Evolutionary conservation across 1,139 yeast species (phyloP), one percentile per base, ranked within the genome.

Genomic region (Diutina rugosa): DNA sequence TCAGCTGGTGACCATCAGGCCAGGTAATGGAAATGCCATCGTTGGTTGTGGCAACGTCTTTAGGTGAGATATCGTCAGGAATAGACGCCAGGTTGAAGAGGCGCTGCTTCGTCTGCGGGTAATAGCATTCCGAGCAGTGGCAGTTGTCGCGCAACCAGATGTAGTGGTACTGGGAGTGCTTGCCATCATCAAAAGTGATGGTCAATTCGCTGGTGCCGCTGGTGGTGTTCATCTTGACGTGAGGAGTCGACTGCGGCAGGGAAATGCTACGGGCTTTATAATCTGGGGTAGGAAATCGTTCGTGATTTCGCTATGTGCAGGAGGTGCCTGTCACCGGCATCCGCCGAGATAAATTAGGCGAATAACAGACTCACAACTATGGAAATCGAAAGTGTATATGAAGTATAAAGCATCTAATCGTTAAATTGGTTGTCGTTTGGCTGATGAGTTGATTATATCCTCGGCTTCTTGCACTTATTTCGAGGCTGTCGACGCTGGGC

Each of bases 101-200:
- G 54, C 91, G 69, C 67, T 86, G 93, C 62, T 81, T 82, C 30
- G 91, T 86, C 56, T 72, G 67, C 2, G 77, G 72, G 63, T 81
- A 85, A 68, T 76, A 82, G 67, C 90, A 84, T 30, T 73, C 63
- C n/a, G 71, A 68, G 62, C 90, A 84, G 58, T 79, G 87, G 64
- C 91, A 86, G 63, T 81, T 79, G 66, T 86, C 93, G 56, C 91
- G 72, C 38, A 86, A 72, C 90, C 90, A 85, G 57, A 85, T 73
- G 66, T 77, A 68, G 66, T 83, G 86, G 65, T 62, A 76, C 21
- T 53, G 14, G 30, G 67, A 60, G 10, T 47, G 14, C 14, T 35
- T 35, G n/a, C 41, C 41, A 35, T 35, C 41, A n/a, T 12, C n/a
- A n/a, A 35, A 35, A 2, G 3, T 35, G 14, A 35, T 35, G 41